Evolutionary conservation across 2,329 filamentous ascomycete species (phyloP), one percentile per base, ranked within the genome.

Genomic region (Truncatella angustata): DNA sequence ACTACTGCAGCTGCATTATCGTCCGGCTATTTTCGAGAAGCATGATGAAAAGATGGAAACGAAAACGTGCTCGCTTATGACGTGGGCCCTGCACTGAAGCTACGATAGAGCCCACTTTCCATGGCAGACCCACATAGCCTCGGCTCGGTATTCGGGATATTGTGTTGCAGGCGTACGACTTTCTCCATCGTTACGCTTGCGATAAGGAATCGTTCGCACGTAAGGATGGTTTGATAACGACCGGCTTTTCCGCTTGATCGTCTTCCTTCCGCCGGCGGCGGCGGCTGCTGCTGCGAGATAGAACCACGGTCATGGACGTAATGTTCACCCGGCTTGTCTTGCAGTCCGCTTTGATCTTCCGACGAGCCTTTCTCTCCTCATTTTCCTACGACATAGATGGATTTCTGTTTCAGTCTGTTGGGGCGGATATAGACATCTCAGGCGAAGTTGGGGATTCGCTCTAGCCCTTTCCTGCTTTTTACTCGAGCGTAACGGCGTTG

Each of bases 111-210:
- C 4, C n/a, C 40, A 24, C 20, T n/a, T 44, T 21, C 21, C 40
- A 44, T 16, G 5, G 18, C 12, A 16, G 44, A 47, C 28, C 44
- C 44, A 47, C 44, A 34, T 30, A n/a, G 26, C 24, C 28, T 47
- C 44, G 32, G 45, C 37, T 49, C 45, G 45, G 45, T 34, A 37
- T 49, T 49, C 34, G 30, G 45, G 40, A 37, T 44, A 44, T 28
- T 44, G 28, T 39, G 36, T 39, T n/a, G 36, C 36, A 39, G n/a
- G n/a, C n/a, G n/a, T n/a, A n/a, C n/a, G n/a, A n/a, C 37, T 42
- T 10, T 18, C 37, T 35, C 11, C 32, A 35, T 35, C 16, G 36
- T 20, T 40, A 16, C 36, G 36, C 20, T 14, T 14, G 14, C 28
- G 28, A 32, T 32, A 32, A 32, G 28, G 14, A 32, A 32, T 9